These are phyloP conservation scores for Capsicum pubescens DNA, from an alignment of 257 asterid genomes.

Conservation along the genomic window DNA sequence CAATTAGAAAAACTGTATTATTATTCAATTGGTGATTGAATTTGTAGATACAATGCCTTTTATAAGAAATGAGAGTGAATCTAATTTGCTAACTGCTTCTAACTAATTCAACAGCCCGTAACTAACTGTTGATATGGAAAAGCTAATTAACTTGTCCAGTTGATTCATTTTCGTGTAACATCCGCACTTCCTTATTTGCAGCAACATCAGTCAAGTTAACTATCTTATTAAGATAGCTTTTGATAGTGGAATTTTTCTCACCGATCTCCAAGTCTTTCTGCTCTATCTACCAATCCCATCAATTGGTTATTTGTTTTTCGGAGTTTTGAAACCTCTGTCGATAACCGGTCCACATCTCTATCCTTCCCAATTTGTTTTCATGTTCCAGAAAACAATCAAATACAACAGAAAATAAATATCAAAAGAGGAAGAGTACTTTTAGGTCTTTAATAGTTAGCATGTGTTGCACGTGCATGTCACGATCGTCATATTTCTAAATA, in stretches of 20 bases:
- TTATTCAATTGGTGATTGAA: no score
- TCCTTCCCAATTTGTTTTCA: conserved; percentile 65
- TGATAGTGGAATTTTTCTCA: conserved; percentile 79
- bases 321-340: conserved; percentile 65
- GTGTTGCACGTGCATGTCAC: no score
- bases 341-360: conserved; percentile 80
- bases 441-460: no score
- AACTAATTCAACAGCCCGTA: no score
- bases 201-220: conserved; percentile 72
- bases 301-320: conserved; percentile 85
- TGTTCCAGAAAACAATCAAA: background rate
- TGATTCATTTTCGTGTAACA: background rate
- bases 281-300: conserved; percentile 72
- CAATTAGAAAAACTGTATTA: no score
- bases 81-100: no score
- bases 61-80: no score
- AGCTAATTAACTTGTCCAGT: no score
- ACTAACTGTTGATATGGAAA: no score
- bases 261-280: conserved; percentile 74
- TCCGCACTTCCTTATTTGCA: conserved; percentile 69
- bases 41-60: no score
- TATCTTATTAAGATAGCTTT: conserved; percentile 91
- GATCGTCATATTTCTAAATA: no score
- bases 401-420: conserved; percentile 3
- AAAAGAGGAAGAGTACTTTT: background rate